A percentile compares a stretch with the other conserved stretches of the same genome.
phyloP scores from a whole-genome alignment of 2,329 filamentous ascomycete species.

The Paecilomyces variotii region DNA sequence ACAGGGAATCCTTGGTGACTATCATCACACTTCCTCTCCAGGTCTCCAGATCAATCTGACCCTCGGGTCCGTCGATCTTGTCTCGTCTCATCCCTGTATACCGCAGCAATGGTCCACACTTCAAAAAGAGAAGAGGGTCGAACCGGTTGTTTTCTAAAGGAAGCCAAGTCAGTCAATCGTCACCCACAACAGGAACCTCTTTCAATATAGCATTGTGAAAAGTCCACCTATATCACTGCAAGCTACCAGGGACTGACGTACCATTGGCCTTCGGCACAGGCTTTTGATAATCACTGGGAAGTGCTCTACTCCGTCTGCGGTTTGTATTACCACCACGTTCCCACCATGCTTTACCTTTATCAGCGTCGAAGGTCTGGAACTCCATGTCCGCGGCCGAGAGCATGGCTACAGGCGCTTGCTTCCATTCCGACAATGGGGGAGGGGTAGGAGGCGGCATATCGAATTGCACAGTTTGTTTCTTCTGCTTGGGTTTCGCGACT shows the following conservation, averaged over 20 bases:
- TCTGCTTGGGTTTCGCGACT: conserved; percentile 21
- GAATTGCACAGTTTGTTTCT: conserved; percentile 38
- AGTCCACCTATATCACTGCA: neutral
- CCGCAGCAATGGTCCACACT: conserved; percentile 81
- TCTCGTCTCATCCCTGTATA: conserved; percentile 74
- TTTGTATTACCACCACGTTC: conserved; percentile 49
- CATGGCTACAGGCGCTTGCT: conserved; percentile 55
- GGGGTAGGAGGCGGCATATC: conserved; percentile 39
- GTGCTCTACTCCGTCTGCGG: conserved; percentile 40
- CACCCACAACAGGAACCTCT: neutral
- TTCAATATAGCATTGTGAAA: neutral
- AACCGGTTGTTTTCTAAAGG: conserved; percentile 53
- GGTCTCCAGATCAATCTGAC: conserved; percentile 57
- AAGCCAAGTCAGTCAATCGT: conserved; percentile 22
- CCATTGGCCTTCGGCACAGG: conserved; percentile 25
- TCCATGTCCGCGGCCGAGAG: conserved; percentile 54
- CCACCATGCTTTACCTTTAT: conserved; percentile 66
- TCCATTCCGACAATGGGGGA: conserved; percentile 55
- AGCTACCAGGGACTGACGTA: conserved; percentile 9
- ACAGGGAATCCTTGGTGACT: conserved; percentile 76
- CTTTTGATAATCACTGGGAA: conserved; percentile 27
- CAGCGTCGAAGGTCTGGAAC: conserved; percentile 41
- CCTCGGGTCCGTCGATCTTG: conserved; percentile 23
- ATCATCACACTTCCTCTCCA: conserved; percentile 97
- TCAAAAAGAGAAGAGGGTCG: conserved; percentile 73